Conservation (phyloP, 1,139 yeast species). For the Tardiomyces blankii region DNA sequence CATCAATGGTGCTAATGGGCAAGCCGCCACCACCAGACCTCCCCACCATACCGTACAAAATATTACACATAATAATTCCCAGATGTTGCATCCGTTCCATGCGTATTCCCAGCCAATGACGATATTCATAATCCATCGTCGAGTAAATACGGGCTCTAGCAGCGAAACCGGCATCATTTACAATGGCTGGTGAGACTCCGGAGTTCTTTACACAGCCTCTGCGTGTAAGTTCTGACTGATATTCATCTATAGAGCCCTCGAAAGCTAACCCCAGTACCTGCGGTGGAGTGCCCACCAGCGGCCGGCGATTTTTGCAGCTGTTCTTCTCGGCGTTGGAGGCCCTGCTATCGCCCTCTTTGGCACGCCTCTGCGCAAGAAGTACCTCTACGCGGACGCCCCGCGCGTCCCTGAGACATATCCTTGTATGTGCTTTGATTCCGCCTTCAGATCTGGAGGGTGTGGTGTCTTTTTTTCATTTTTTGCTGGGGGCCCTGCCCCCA, state of each 20-base stretch:
- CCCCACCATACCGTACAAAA: no score
- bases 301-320: slow-evolving; percentile 69
- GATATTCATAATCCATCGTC: not conserved
- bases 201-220: not conserved
- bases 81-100: not conserved
- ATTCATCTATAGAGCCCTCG: slow-evolving; percentile 5
- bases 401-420: slow-evolving; percentile 67
- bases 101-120: not conserved
- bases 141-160: not conserved
- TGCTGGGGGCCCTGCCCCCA: no score
- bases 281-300: slow-evolving; percentile 71
- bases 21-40: no score
- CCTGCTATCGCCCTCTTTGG: slow-evolving; percentile 49
- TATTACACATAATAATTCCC: no score
- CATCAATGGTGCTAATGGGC: no score
- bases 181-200: not conserved
- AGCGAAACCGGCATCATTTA: not conserved
- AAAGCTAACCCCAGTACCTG: slow-evolving; percentile 41
- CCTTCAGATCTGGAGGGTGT: no score
- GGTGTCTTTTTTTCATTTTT: no score
- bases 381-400: slow-evolving; percentile 52
- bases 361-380: slow-evolving; percentile 57
- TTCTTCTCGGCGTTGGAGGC: slow-evolving; percentile 54
- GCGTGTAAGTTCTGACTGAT: not conserved
- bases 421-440: slow-evolving; percentile 20